Conservation (phyloP, 306 rosid species). For the Phaseolus lunatus region DNA sequence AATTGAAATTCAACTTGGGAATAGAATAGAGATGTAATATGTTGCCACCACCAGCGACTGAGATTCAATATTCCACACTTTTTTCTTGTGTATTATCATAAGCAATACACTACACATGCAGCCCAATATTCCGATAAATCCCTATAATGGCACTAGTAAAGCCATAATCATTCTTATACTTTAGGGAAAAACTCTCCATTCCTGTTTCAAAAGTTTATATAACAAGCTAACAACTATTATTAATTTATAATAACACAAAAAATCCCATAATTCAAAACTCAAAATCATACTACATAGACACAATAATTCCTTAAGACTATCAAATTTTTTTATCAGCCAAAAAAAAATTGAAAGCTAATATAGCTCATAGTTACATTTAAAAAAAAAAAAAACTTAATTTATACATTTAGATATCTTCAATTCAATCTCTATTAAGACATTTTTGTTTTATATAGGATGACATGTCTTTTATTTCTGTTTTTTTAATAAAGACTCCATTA, state of each 20-base stretch:
- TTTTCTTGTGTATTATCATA: constrained; percentile 25
- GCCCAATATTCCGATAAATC: constrained; percentile 31
- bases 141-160: constrained; percentile 35
- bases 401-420: no score
- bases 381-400: no score
- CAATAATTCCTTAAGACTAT: neutral
- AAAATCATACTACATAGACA: neutral
- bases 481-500: no score
- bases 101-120: constrained; percentile 17
- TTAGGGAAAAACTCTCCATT: neutral
- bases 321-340: no score
- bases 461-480: no score
- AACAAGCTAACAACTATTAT: neutral
- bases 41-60: constrained; percentile 46
- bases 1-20: constrained; percentile 27
- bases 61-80: constrained; percentile 30
- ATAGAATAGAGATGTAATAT: constrained; percentile 41
- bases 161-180: neutral
- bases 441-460: no score
- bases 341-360: no score
- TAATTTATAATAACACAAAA: neutral
- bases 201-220: neutral
- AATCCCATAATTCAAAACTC: neutral
- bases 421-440: no score
- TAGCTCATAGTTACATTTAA: no score